These are phyloP conservation scores for Citeromyces siamensis DNA, from an alignment of 1,139 yeast genomes.

Conservation along the genomic window DNA sequence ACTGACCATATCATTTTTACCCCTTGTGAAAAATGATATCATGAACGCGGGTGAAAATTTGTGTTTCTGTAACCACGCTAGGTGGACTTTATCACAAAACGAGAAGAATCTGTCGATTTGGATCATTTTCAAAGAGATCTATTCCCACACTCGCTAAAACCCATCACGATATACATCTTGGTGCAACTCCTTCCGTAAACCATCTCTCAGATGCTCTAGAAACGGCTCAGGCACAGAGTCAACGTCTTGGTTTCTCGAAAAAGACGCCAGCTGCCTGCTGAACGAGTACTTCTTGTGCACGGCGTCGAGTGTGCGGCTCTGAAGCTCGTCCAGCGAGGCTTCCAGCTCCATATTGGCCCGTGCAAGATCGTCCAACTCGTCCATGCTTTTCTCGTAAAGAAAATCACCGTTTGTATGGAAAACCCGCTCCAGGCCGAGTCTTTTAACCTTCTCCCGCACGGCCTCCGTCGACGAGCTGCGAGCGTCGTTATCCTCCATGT, in stretches of 20 bases:
- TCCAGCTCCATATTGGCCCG: conserved; percentile 1
- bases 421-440: conserved; percentile 12
- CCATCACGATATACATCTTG: no score
- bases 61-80: no score
- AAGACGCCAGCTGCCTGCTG: conserved; percentile 2
- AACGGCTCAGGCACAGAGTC: conserved; percentile 3
- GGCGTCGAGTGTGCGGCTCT: not conserved
- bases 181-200: not conserved
- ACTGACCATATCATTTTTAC: no score
- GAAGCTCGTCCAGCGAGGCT: not conserved
- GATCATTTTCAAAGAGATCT: no score
- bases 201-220: not conserved
- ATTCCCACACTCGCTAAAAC: no score
- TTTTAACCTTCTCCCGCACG: not conserved
- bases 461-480: not conserved
- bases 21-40: no score
- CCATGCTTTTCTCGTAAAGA: conserved; percentile 13
- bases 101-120: no score
- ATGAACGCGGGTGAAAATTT: no score
- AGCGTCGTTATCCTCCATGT: not conserved
- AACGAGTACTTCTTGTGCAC: not conserved
- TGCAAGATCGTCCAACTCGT: conserved; percentile 17
- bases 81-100: no score
- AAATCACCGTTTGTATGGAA: conserved; percentile 16
- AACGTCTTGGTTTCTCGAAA: not conserved